Base-by-base conservation (phyloP, 768 basidiomycete species). In the Tulasnella sp. region DNA sequence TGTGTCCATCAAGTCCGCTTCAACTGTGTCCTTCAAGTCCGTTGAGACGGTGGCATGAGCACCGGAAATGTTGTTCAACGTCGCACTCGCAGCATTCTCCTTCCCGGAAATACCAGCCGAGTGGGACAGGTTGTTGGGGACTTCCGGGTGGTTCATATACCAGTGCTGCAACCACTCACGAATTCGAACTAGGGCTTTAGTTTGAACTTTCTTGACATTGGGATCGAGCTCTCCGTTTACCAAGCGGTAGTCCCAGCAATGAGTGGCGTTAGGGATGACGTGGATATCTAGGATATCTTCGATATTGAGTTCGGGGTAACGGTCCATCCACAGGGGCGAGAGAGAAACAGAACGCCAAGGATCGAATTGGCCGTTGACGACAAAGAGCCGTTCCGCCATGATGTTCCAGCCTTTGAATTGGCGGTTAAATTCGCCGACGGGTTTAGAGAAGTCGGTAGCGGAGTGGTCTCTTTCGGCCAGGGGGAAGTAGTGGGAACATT, bases 311-410 rank as follows among this genome's bases (percentile, higher is more conserved):
- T n/a, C n/a, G 64, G 9, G n/a, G n/a, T n/a, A 39, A 4, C 7
- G 17, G 5, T 54, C 54, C 17, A 11, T 52, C 49, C 49, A 77
- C 11, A 39, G 22, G 29, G 72, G 67, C 5, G 72, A 74, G 25
- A 77, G 40, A 7, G 77, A 74, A 14, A 72, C 77, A 22, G 31
- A 74, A 14, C 64, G 49, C 77, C 77, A 77, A 5, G 77, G 77
- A 49, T 77, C 77, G 72, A 54, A 74, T 39, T 74, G 37, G 17
- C 77, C 77, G 42, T 77, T 77, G 37, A 70, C 37, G 54, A 70
- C 49, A 42, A 77, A 67, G 31, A 74, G 72, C 7, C 67, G 11
- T 3, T 74, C 38, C n/a, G 31, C 72, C 15, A 45, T 52, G 40
- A 77, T 25, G 58, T 77, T 58, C 77, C 77, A 77, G 5, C 77